A percentile compares a stretch with the other conserved stretches of the same genome.
Conservation (phyloP, 2,329 filamentous ascomycete genomes). For the Penicillium polonicum region DNA sequence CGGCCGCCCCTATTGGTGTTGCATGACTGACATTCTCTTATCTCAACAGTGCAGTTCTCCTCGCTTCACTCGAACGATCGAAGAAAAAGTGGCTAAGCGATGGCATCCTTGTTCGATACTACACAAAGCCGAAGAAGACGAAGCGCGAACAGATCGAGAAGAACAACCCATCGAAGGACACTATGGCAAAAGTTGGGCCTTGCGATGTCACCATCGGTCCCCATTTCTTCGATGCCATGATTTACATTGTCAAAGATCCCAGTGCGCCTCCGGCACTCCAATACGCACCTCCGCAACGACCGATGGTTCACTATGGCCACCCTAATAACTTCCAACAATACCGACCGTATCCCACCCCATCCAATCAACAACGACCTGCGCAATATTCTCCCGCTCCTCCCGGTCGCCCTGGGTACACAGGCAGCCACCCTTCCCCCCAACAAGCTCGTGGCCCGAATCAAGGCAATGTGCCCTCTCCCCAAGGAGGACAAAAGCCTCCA, state of each 20-base stretch:
- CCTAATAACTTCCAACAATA: conserved; percentile 44
- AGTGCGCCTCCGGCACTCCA: conserved; percentile 40
- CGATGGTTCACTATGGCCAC: conserved; percentile 45
- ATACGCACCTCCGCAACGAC: conserved; percentile 41
- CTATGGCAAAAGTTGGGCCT: conserved; percentile 56
- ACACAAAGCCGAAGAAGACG: conserved; percentile 57
- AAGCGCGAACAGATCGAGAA: conserved; percentile 50
- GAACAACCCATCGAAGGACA: conserved; percentile 51
- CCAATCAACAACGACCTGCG: conserved; percentile 29
- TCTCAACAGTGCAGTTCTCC: conserved; percentile 53
- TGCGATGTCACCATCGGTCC: conserved; percentile 63
- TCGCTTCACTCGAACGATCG: conserved; percentile 58
- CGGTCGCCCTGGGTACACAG: conserved; percentile 28
- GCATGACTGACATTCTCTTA: conserved; percentile 18
- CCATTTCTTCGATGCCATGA: conserved; percentile 60
- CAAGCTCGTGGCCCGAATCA: conserved; percentile 23
- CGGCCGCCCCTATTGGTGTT: not conserved
- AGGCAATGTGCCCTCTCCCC: conserved; percentile 24
- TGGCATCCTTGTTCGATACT: conserved; percentile 57
- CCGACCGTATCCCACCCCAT: conserved; percentile 37
- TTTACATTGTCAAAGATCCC: conserved; percentile 56
- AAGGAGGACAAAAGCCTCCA: conserved; percentile 30
- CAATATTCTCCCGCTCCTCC: conserved; percentile 29
- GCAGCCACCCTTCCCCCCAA: conserved; percentile 23
- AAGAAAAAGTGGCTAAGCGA: conserved; percentile 57